Evolutionary conservation across 108 stramenopile genomes (phyloP).

Genomic region (Stephanodiscus minutulus): DNA sequence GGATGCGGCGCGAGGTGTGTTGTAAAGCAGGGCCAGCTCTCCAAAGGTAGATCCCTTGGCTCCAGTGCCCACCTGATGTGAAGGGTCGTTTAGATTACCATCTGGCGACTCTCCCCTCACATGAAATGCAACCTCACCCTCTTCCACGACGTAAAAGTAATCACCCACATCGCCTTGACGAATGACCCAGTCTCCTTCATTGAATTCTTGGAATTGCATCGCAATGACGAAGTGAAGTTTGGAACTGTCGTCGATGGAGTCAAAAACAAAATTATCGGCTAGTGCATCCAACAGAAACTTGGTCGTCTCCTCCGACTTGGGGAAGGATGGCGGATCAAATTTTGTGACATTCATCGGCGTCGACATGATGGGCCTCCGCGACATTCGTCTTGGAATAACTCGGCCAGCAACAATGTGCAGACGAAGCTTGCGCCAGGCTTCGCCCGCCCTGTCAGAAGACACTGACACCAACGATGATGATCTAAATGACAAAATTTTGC

Average conservation of each 20-base stretch:
- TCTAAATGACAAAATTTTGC: background rate
- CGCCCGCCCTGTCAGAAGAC: background rate
- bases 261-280: constrained; percentile 68
- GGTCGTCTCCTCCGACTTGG: constrained; percentile 43
- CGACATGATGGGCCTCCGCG: background rate
- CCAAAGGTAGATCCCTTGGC: constrained; percentile 62
- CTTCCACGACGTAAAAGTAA: constrained; percentile 74
- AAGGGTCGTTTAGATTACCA: background rate
- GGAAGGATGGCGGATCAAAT: constrained; percentile 19
- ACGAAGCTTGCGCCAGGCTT: background rate
- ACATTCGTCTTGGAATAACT: background rate
- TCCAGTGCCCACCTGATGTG: background rate
- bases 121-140: constrained; percentile 56
- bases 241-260: constrained; percentile 44
- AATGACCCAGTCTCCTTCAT: constrained; percentile 68
- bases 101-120: constrained; percentile 43
- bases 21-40: constrained; percentile 82
- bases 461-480: background rate
- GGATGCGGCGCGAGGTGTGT: constrained; percentile 78
- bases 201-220: constrained; percentile 48
- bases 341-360: background rate
- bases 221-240: constrained; percentile 50
- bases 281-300: constrained; percentile 55
- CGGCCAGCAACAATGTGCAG: background rate
- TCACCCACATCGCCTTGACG: constrained; percentile 87